Conservation (phyloP, 2,329 filamentous ascomycete genomes). For the Biscogniauxia sp. region DNA sequence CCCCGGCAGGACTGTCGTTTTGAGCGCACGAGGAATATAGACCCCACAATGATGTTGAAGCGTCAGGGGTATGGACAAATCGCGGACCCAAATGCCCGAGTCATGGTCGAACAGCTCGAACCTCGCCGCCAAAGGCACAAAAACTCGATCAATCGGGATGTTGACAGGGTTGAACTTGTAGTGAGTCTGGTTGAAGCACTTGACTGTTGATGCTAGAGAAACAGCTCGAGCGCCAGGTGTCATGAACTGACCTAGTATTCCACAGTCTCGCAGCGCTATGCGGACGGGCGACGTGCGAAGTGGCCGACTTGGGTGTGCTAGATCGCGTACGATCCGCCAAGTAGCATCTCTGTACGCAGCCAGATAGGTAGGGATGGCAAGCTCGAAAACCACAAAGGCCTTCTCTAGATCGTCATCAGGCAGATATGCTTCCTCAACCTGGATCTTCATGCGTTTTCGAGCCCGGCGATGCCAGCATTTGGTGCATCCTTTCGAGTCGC, state of each 20-base stretch:
- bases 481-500: slow-evolving; percentile 38
- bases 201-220: slow-evolving; percentile 31
- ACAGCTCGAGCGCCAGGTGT: slow-evolving; percentile 7
- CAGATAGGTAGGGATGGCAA: slow-evolving; percentile 44
- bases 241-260: slow-evolving; percentile 14
- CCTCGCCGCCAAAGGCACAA: slow-evolving; percentile 28
- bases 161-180: slow-evolving; percentile 29
- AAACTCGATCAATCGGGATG: slow-evolving; percentile 22
- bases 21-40: slow-evolving; percentile 18
- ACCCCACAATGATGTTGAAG: slow-evolving; percentile 29
- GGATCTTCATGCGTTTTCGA: slow-evolving; percentile 41
- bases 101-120: slow-evolving; percentile 30
- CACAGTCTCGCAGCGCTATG: slow-evolving; percentile 21
- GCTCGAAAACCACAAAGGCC: slow-evolving; percentile 52
- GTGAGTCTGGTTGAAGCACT: slow-evolving; percentile 33
- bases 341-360: slow-evolving; percentile 50
- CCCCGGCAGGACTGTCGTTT: slow-evolving; percentile 11
- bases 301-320: slow-evolving; percentile 32
- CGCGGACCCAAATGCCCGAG: slow-evolving; percentile 25
- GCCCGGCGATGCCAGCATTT: slow-evolving; percentile 41
- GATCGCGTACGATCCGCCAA: slow-evolving; percentile 43
- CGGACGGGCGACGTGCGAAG: slow-evolving; percentile 3
- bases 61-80: slow-evolving; percentile 21
- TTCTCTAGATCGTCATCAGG: slow-evolving; percentile 35
- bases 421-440: slow-evolving; percentile 48